These are phyloP conservation scores for Aspergillus nomiae DNA, from an alignment of 2,329 filamentous ascomycete genomes.

Conservation along the genomic window DNA sequence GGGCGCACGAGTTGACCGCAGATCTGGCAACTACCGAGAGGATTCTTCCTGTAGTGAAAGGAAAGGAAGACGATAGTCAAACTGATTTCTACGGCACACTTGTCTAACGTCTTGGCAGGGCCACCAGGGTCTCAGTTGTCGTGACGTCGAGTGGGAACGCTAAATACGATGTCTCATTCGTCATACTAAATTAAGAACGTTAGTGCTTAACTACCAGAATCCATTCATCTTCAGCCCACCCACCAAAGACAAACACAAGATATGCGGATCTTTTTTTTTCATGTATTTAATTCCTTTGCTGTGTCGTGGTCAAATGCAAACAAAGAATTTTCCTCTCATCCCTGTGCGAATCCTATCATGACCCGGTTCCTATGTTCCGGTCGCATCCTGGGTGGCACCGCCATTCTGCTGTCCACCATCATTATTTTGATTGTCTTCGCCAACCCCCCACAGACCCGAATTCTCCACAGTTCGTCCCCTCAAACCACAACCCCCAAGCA, in stretches of 20 bases:
- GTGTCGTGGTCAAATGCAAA: background rate
- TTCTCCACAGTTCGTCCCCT: slow-evolving; percentile 1
- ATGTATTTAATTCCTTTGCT: background rate
- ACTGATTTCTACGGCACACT: background rate
- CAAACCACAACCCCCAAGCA: background rate
- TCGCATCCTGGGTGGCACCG: background rate
- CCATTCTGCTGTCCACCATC: background rate
- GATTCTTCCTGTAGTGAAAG: no score
- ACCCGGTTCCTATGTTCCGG: background rate
- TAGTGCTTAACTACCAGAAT: background rate
- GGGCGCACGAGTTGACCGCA: no score
- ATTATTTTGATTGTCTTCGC: slow-evolving; percentile 2
- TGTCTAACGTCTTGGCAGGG: slow-evolving; percentile 3
- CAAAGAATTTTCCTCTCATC: background rate
- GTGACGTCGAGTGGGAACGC: background rate
- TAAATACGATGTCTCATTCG: slow-evolving; percentile 3
- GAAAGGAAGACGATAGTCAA: background rate
- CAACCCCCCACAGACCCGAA: slow-evolving; percentile 4
- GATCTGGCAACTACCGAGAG: background rate
- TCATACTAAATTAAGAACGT: slow-evolving; percentile 4
- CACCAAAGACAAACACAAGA: background rate
- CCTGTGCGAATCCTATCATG: background rate
- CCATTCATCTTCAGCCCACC: background rate
- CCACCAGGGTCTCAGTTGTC: background rate
- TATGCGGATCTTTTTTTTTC: background rate